These are phyloP conservation scores for Acanthamoeba sp. DNA, from an alignment of 208 protist species.

Conservation along the genomic window DNA sequence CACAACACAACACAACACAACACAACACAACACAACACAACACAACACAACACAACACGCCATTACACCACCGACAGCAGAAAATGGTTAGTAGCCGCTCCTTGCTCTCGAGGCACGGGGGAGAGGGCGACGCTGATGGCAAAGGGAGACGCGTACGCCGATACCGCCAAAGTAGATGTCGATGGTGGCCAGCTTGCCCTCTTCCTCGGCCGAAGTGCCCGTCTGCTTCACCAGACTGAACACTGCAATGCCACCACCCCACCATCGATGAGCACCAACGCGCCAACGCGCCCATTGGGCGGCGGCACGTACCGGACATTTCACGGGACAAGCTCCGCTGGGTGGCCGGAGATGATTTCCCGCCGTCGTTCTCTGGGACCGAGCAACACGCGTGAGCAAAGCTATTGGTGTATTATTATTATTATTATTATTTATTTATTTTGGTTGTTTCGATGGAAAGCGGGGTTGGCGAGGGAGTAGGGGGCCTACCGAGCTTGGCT, in stretches of 20 bases:
- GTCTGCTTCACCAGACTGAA: slow-evolving; percentile 22
- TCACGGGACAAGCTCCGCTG: background rate
- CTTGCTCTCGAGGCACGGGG: background rate
- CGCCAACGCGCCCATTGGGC: too few species aligned
- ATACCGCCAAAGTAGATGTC: slow-evolving; percentile 26
- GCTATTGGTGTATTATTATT: too few species aligned
- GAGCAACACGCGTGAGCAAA: too few species aligned
- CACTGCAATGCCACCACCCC: background rate
- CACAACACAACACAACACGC: too few species aligned
- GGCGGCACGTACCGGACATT: background rate
- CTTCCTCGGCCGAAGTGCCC: background rate
- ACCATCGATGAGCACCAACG: too few species aligned
- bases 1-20: background rate
- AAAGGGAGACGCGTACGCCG: background rate
- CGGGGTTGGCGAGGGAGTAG: background rate
- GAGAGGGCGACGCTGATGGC: background rate
- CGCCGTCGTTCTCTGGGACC: background rate
- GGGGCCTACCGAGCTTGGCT: background rate
- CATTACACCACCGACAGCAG: too few species aligned
- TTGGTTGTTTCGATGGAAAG: background rate
- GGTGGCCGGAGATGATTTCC: background rate
- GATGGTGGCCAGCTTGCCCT: slow-evolving; percentile 31
- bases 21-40: background rate
- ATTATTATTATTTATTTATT: too few species aligned
- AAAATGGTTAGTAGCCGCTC: too few species aligned